Evolutionary conservation across 1,284 basidiomycete species (phyloP).

Genomic region (Gomphus bonarii): DNA sequence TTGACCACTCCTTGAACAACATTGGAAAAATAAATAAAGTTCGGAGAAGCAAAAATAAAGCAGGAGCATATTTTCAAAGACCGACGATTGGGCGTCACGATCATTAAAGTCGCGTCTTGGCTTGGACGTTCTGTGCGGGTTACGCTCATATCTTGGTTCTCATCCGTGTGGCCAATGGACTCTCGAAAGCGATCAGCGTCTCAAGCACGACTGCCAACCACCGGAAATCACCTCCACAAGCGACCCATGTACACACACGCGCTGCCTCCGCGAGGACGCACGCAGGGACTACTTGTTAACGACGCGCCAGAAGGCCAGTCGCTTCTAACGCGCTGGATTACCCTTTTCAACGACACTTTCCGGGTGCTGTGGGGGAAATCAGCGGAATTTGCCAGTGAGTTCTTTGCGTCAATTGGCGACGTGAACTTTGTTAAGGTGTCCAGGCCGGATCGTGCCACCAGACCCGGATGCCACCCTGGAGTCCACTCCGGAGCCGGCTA

Average conservation of each 20-base stretch:
- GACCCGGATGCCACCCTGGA: not conserved
- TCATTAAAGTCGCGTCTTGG: not conserved
- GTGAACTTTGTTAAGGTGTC: not conserved
- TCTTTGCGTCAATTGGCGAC: not conserved
- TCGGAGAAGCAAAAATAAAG: too few species aligned
- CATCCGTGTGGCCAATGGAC: not conserved
- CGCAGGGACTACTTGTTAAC: not conserved
- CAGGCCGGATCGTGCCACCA: slow-evolving; percentile 1
- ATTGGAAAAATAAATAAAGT: too few species aligned
- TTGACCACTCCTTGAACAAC: too few species aligned
- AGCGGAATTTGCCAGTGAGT: slow-evolving; percentile 3
- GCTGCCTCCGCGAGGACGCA: not conserved
- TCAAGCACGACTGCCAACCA: slow-evolving; percentile 4
- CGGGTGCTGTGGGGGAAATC: slow-evolving; percentile 1
- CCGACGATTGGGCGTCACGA: too few species aligned
- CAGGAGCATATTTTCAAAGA: too few species aligned
- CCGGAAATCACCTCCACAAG: slow-evolving; percentile 3
- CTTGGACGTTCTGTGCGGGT: not conserved
- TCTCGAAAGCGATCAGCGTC: slow-evolving; percentile 6
- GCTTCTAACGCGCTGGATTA: slow-evolving; percentile 3
- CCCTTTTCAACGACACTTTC: not conserved
- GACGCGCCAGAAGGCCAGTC: slow-evolving; percentile 7
- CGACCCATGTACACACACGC: slow-evolving; percentile 9
- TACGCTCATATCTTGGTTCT: not conserved
- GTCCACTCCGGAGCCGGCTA: not conserved